Base-by-base conservation (phyloP, 805 yeast species). In the Metschnikowia matae region DNA sequence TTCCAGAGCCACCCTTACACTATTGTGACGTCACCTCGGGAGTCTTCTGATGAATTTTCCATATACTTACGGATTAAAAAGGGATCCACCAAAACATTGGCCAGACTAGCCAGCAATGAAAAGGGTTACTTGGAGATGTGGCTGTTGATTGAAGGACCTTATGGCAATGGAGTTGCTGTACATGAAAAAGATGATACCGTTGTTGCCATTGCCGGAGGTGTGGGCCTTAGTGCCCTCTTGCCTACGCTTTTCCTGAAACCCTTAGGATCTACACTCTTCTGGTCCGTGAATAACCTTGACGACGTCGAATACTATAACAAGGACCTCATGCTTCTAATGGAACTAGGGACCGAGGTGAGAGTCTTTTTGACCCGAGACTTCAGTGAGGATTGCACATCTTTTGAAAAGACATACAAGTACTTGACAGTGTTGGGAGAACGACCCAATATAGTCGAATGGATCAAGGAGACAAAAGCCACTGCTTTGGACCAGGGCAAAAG, bases 91-190 rank as follows among this genome's bases (percentile, higher is more conserved):
- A 48, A 39, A 18, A 7, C 40, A 1, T 46, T 57, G 20, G 48
- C 54, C 2, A 49, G 45, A n/a, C 43, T 57, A 18, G 46, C 51
- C 13, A 44, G 51, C 14, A 51, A 53, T 38, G 60, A 55, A 15
- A 51, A 55, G 44, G 60, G 60, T 6, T 44, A 31, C 15, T 32
- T 51, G 15, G 26, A 38, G 15, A 46, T 57, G 51, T 57, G 59
- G 59, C 50, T 49, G 48, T 49, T 57, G 46, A 55, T 57, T 13
- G 60, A 57, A 18, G 60, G 60, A n/a, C 60, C 60, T 6, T 57
- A 57, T 37, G 60, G 60, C 13, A 45, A 50, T 40, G 52, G 57
- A 7, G 52, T 52, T 10, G 46, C 48, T 10, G 46, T 41, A 2
- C 52, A 48, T 21, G 40, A 33, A 2, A 49, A 44, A 8, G 40